Conservation (phyloP, 2,329 filamentous ascomycete genomes). For the Mariannaea elegans region DNA sequence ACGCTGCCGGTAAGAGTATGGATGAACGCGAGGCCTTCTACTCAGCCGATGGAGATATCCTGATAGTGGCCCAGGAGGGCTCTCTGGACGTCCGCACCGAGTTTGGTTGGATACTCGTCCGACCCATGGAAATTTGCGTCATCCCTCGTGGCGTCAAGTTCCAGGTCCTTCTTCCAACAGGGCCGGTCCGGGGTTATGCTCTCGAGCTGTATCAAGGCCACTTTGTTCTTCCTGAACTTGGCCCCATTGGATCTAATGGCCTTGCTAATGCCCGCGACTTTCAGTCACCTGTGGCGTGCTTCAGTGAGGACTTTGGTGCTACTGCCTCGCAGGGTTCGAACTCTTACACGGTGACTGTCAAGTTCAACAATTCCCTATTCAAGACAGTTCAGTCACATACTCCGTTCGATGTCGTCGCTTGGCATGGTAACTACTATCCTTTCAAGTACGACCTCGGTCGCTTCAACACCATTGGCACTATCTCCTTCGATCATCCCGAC, state of each 20-base stretch:
- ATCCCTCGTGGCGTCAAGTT: conserved; percentile 80
- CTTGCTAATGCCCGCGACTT: conserved; percentile 82
- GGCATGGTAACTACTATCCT: conserved; percentile 83
- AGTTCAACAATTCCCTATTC: conserved; percentile 75
- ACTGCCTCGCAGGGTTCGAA: conserved; percentile 49
- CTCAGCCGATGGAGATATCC: conserved; percentile 81
- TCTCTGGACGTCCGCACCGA: conserved; percentile 80
- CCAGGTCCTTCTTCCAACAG: conserved; percentile 71
- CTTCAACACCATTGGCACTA: conserved; percentile 78
- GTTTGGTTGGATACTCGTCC: conserved; percentile 76
- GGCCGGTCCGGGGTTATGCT: conserved; percentile 75
- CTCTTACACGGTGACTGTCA: conserved; percentile 63
- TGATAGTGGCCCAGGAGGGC: conserved; percentile 80
- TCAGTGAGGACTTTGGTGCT: conserved; percentile 66
- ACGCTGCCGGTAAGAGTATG: conserved; percentile 83
- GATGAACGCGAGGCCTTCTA: conserved; percentile 78
- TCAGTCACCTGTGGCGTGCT: conserved; percentile 74
- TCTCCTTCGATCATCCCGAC: conserved; percentile 81
- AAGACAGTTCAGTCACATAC: conserved; percentile 72
- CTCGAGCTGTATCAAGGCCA: conserved; percentile 79
- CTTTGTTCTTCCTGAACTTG: conserved; percentile 76
- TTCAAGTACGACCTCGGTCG: conserved; percentile 84
- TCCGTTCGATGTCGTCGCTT: conserved; percentile 81
- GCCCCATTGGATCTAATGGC: conserved; percentile 77
- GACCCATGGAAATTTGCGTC: conserved; percentile 80